Evolutionary conservation across 345 rosid species (phyloP), one percentile per base, ranked within the genome.

Genomic region (Gossypioides kirkii): DNA sequence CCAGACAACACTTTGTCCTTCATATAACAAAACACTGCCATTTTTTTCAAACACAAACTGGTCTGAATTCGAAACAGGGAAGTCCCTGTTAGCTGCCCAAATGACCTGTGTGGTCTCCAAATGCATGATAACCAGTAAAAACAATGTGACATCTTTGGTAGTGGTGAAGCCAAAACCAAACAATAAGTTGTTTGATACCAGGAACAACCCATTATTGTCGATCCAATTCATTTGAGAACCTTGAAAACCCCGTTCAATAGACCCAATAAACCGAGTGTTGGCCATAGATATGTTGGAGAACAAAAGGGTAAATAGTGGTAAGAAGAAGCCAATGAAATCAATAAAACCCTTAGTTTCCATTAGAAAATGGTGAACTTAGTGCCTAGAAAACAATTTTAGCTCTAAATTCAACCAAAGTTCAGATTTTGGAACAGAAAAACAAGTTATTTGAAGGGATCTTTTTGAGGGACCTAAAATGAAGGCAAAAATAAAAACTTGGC

Each of bases 1-100:
- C 98, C 97, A 95, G 61, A 89, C 89, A n/a, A 72, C 79, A 4
- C 26, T 36, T 54, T 72, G 85, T 58, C 77, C 86, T 67, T 70
- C 84, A 61, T 77, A 81, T 47, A 95, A 82, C 25, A 65, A 86
- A 14, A 84, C 87, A 10, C 84, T 86, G 10, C 98, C 97, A 22
- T 79, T 86, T 28, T 71, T 58, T 25, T 77, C 80, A 14, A 95
- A 92, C 36, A 74, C 46, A 55, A 95, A 83, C 0, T 76, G 42
- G 68, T 90, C 99, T 47, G 97, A 89, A 77, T 84, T 80, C 1
- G 77, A 55, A 71, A 95, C 90, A 10, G 89, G 97, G 69, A 80
- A 78, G 32, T 81, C 83, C 54, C 91, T 78, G 80, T 95, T 95
- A 14, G 96, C 96, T 1, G 94, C 70, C 99, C 99, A 95, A 71